Evolutionary conservation across 495 filamentous ascomycete genomes (phyloP).

Genomic region (Tuber magnatum): DNA sequence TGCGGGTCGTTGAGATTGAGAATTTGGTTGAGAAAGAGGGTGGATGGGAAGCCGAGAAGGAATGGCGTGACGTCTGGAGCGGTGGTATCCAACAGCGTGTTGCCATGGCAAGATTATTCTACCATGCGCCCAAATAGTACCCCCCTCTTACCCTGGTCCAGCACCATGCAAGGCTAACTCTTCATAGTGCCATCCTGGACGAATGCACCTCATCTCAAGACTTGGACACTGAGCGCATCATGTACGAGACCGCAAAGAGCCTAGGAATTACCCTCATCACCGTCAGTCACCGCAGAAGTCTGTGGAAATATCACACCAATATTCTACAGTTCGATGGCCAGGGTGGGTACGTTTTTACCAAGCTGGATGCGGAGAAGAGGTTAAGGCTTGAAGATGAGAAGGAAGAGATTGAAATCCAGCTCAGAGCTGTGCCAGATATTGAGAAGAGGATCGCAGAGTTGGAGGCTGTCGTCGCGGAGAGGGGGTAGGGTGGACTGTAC

Average conservation of each 20-base stretch:
- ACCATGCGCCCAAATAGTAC: slow-evolving; percentile 73
- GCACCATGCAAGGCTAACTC: neutral
- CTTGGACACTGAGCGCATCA: slow-evolving; percentile 82
- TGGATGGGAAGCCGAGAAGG: slow-evolving; percentile 90
- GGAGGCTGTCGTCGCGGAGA: slow-evolving; percentile 38
- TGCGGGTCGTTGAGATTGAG: slow-evolving; percentile 72
- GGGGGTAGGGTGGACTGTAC: slow-evolving; percentile 12
- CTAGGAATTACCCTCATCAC: slow-evolving; percentile 94
- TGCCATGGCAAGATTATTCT: slow-evolving; percentile 94
- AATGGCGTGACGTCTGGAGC: slow-evolving; percentile 88
- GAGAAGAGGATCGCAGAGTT: slow-evolving; percentile 78
- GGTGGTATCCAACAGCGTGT: slow-evolving; percentile 93
- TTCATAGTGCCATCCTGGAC: slow-evolving; percentile 72
- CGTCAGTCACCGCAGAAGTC: slow-evolving; percentile 76
- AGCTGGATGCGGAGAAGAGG: slow-evolving; percentile 79
- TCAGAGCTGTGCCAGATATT: slow-evolving; percentile 78
- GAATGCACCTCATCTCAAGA: slow-evolving; percentile 94
- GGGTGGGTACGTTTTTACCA: slow-evolving; percentile 82
- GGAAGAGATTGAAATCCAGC: slow-evolving; percentile 79
- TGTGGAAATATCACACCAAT: slow-evolving; percentile 92
- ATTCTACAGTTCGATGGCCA: slow-evolving; percentile 97
- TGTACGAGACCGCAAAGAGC: slow-evolving; percentile 93
- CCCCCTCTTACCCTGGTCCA: neutral
- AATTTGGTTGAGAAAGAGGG: slow-evolving; percentile 71
- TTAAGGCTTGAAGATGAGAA: slow-evolving; percentile 90